Conservation (phyloP, 306 rosid genomes). For the Prunus mume region DNA sequence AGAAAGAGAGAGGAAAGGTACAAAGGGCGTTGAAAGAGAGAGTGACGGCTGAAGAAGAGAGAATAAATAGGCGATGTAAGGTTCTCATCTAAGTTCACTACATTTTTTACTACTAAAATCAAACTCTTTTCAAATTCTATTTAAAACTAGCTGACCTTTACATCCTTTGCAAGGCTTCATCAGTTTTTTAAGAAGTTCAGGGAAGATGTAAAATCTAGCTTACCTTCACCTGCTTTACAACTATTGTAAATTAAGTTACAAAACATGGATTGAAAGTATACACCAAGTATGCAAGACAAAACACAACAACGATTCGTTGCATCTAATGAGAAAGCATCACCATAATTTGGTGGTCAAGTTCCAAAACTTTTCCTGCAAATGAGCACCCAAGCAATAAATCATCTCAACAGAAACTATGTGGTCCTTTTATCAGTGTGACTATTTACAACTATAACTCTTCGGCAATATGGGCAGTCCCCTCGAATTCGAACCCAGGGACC, state of each 20-base stretch:
- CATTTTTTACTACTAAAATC: no score
- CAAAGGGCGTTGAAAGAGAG: no score
- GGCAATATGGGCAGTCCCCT: slow-evolving; percentile 87
- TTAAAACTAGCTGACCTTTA: no score
- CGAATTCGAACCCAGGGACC: slow-evolving; percentile 72
- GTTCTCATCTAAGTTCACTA: no score
- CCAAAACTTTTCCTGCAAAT: slow-evolving; percentile 16
- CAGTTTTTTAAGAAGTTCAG: background rate
- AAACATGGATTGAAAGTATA: background rate
- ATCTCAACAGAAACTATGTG: slow-evolving; percentile 3
- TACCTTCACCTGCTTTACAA: background rate
- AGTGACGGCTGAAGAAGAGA: no score
- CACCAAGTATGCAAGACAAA: background rate
- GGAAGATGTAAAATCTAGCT: background rate
- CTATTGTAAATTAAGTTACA: background rate
- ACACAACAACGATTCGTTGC: background rate
- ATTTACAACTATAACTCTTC: slow-evolving; percentile 49
- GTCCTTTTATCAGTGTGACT: background rate
- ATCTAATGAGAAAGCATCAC: background rate
- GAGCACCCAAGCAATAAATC: background rate
- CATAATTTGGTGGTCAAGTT: background rate
- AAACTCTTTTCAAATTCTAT: no score
- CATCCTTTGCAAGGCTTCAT: no score
- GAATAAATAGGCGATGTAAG: no score
- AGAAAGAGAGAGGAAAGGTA: no score